Evolutionary conservation across 2,329 filamentous ascomycete genomes (phyloP).

Genomic region (Colletotrichum tropicicola): DNA sequence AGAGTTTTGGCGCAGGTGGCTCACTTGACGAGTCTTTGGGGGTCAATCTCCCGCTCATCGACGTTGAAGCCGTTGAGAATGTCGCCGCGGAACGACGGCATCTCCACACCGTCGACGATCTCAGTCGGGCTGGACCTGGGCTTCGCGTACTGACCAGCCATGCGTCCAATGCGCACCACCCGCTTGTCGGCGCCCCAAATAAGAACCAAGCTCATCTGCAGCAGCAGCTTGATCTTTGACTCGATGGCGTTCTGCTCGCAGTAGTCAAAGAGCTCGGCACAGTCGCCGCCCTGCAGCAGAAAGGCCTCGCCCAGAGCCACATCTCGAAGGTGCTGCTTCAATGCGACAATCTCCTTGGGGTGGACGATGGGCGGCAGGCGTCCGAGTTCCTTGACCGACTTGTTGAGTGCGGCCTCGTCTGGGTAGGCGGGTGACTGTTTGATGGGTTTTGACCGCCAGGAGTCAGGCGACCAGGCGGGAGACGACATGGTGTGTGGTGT

Average conservation of each 20-base stretch:
- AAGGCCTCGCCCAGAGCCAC: constrained; percentile 93
- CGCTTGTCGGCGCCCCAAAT: constrained; percentile 86
- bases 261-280: constrained; percentile 97
- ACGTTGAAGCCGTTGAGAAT: constrained; percentile 90
- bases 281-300: constrained; percentile 94
- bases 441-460: constrained; percentile 82
- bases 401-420: constrained; percentile 66
- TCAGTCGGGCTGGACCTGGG: constrained; percentile 91
- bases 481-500: constrained; percentile 8
- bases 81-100: constrained; percentile 92
- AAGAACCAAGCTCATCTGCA: constrained; percentile 96
- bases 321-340: constrained; percentile 82
- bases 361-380: constrained; percentile 82
- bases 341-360: constrained; percentile 79
- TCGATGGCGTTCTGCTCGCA: constrained; percentile 90
- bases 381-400: constrained; percentile 70
- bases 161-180: constrained; percentile 92
- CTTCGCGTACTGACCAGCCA: constrained; percentile 98
- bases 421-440: constrained; percentile 79
- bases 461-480: constrained; percentile 64
- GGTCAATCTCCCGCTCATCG: constrained; percentile 82
- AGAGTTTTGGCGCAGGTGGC: background rate
- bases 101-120: constrained; percentile 78
- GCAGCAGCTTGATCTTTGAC: constrained; percentile 93
- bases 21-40: constrained; percentile 78